Percentiles rank a stretch among this genome's conserved stretches.
These are phyloP conservation scores for Echites panduratus DNA, from an alignment of 257 asterid species.

Conservation along the genomic window DNA sequence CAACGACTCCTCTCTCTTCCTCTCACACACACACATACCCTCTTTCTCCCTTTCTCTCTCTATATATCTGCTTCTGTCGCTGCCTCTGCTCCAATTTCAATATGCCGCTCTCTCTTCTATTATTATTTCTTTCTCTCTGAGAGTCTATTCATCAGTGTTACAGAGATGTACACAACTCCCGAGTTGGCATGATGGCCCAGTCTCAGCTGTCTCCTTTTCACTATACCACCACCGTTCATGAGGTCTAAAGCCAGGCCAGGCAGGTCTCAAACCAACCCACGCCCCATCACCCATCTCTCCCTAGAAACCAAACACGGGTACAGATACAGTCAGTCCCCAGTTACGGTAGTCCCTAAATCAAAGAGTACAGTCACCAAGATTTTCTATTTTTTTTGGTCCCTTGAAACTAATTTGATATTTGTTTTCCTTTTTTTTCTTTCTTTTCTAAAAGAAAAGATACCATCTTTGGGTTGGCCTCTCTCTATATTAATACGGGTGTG, in stretches of 20 bases:
- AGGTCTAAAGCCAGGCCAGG: constrained; percentile 2
- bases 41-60: no score
- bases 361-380: neutral
- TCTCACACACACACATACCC: no score
- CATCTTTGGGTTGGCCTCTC: neutral
- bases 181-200: constrained; percentile 47
- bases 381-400: neutral
- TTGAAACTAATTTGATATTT: neutral
- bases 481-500: neutral
- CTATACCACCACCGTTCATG: neutral
- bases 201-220: constrained; percentile 40
- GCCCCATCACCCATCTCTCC: constrained; percentile 9
- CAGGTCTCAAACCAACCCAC: neutral
- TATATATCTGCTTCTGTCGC: neutral
- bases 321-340: neutral
- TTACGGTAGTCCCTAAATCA: neutral
- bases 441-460: neutral
- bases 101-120: constrained; percentile 16
- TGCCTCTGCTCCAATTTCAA: constrained; percentile 4
- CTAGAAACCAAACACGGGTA: neutral
- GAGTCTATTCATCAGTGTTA: constrained; percentile 6
- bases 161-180: constrained; percentile 25
- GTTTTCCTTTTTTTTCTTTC: no score
- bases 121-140: neutral
- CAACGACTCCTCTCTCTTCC: no score